These are phyloP conservation scores for Buddleja alternifolia DNA, from an alignment of 257 asterid species.

Conservation along the genomic window DNA sequence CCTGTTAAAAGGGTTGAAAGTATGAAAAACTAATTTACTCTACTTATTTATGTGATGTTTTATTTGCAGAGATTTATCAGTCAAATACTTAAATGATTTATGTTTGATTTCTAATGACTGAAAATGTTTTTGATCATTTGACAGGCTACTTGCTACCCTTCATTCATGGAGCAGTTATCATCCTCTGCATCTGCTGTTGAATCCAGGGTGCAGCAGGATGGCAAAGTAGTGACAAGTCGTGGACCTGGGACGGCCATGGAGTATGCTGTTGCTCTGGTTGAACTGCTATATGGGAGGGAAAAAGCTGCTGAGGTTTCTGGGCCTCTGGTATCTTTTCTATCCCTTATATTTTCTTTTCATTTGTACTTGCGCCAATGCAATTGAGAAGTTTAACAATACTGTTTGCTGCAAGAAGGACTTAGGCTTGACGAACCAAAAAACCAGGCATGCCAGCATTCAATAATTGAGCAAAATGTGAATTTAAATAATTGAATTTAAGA, in stretches of 20 bases:
- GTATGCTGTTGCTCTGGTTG: slow-evolving; percentile 81
- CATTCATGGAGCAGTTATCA: slow-evolving; percentile 78
- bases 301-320: slow-evolving; percentile 82
- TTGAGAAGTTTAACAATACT: background rate
- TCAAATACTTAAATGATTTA: background rate
- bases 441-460: background rate
- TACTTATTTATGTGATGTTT: background rate
- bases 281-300: slow-evolving; percentile 76
- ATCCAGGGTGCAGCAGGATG: slow-evolving; percentile 87
- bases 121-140: slow-evolving; percentile 22
- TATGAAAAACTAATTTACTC: slow-evolving; percentile 26
- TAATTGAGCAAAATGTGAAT: background rate
- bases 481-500: background rate
- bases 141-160: slow-evolving; percentile 95
- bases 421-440: background rate
- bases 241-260: slow-evolving; percentile 96
- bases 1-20: slow-evolving; percentile 81
- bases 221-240: slow-evolving; percentile 86
- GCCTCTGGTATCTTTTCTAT: slow-evolving; percentile 65
- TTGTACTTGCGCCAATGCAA: background rate
- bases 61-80: background rate
- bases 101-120: slow-evolving; percentile 13
- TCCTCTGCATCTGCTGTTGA: slow-evolving; percentile 71
- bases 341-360: slow-evolving; percentile 3
- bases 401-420: background rate